Percentiles rank a stretch among this genome's conserved stretches.
These are phyloP conservation scores for Podaxis rugospora DNA, from an alignment of 768 basidiomycete species.

Conservation along the genomic window DNA sequence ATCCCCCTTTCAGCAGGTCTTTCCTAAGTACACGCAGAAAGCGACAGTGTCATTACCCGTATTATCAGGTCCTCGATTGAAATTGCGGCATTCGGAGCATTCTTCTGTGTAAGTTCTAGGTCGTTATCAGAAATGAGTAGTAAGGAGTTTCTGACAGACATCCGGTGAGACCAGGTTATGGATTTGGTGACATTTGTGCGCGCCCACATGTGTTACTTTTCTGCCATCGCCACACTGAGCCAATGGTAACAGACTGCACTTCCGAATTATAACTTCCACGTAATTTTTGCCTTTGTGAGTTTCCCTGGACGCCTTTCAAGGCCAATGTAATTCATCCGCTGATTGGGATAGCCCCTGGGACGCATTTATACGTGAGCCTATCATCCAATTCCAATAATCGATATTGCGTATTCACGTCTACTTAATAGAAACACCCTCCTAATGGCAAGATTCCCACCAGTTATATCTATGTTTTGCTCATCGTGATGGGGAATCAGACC, in stretches of 20 bases:
- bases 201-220: background rate
- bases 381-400: background rate
- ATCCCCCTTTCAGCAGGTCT: background rate
- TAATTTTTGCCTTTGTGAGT: conserved; percentile 28
- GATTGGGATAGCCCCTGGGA: conserved; percentile 20
- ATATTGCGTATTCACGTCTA: background rate
- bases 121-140: background rate
- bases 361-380: conserved; percentile 25
- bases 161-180: conserved; percentile 19
- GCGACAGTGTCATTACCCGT: conserved; percentile 25
- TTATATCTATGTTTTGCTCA: background rate
- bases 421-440: conserved; percentile 22
- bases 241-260: conserved; percentile 16
- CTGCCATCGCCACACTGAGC: background rate
- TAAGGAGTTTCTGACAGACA: background rate
- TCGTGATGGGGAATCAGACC: conserved; percentile 13
- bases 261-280: conserved; percentile 24
- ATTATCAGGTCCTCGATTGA: conserved; percentile 25
- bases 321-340: background rate
- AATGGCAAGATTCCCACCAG: conserved; percentile 12
- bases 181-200: conserved; percentile 24
- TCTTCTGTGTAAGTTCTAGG: conserved; percentile 25
- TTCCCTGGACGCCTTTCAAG: background rate
- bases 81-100: conserved; percentile 24
- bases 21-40: conserved; percentile 12